These are phyloP conservation scores for Vicia villosa DNA, from an alignment of 306 rosid genomes.

Conservation along the genomic window DNA sequence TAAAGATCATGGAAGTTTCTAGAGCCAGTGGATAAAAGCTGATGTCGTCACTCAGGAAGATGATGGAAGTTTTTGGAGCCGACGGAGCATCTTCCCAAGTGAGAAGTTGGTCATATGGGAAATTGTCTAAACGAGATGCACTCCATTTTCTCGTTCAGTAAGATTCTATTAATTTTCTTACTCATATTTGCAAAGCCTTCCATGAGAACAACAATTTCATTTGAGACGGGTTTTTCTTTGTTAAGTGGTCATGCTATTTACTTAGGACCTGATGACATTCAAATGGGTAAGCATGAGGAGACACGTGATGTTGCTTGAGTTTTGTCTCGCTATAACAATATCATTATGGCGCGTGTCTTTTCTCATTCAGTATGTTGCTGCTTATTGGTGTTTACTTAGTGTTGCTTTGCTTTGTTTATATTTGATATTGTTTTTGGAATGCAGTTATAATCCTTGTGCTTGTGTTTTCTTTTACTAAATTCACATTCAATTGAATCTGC, in stretches of 20 bases:
- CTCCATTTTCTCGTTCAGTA: constrained; percentile 47
- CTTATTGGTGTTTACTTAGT: constrained; percentile 2
- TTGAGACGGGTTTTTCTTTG: constrained; percentile 82
- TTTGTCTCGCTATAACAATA: constrained; percentile 78
- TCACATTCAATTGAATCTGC: too few relatives aligned
- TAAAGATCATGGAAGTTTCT: too few relatives aligned
- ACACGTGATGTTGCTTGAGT: constrained; percentile 92
- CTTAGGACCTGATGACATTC: constrained; percentile 91
- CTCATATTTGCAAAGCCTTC: constrained; percentile 76
- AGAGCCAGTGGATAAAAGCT: too few relatives aligned
- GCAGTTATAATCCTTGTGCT: too few relatives aligned
- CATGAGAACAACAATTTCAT: constrained; percentile 91
- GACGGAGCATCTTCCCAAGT: constrained; percentile 87
- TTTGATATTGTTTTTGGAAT: too few relatives aligned
- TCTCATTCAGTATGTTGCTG: constrained; percentile 87
- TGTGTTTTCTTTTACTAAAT: too few relatives aligned
- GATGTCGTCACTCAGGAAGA: too few relatives aligned
- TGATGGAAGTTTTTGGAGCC: constrained; percentile 1
- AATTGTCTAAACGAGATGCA: constrained; percentile 84
- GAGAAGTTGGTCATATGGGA: constrained; percentile 92
- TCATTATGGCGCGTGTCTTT: constrained; percentile 92
- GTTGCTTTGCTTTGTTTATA: constrained; percentile 25
- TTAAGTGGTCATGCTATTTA: constrained; percentile 93
- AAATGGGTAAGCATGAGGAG: constrained; percentile 98
- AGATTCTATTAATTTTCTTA: too few relatives aligned